These are phyloP conservation scores for Colletotrichum sidae DNA, from an alignment of 2,329 filamentous ascomycete species.

Conservation along the genomic window DNA sequence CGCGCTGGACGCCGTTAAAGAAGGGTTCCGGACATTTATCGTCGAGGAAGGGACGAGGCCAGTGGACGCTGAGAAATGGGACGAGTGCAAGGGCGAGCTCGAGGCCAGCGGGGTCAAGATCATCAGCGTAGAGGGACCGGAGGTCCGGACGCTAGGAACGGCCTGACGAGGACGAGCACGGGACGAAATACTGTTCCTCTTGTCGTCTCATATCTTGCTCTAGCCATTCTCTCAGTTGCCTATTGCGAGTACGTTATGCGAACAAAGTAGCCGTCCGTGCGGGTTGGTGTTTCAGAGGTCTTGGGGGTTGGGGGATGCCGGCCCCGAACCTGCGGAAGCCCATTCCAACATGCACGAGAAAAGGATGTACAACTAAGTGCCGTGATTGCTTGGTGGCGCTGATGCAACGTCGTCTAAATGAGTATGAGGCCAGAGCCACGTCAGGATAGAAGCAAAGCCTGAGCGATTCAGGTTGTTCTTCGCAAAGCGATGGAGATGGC, in stretches of 20 bases:
- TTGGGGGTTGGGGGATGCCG: constrained; percentile 7
- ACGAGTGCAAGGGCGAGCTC: constrained; percentile 64
- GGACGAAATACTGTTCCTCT: constrained; percentile 1
- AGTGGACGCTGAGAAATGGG: constrained; percentile 74
- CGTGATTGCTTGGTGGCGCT: too few relatives aligned
- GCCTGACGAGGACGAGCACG: constrained; percentile 23
- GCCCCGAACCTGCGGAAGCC: not conserved
- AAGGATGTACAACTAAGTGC: too few relatives aligned
- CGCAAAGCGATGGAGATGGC: not conserved
- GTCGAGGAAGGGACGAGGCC: constrained; percentile 82
- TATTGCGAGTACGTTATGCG: constrained; percentile 15
- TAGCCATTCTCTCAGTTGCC: constrained; percentile 15
- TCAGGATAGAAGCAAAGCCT: too few relatives aligned
- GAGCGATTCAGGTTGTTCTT: not conserved
- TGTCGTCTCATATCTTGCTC: constrained; percentile 12
- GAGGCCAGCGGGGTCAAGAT: constrained; percentile 70
- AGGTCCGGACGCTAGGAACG: constrained; percentile 62
- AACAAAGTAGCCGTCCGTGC: constrained; percentile 22
- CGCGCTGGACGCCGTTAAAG: constrained; percentile 79
- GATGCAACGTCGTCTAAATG: too few relatives aligned
- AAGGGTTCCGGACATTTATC: constrained; percentile 82
- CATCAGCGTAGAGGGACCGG: constrained; percentile 66
- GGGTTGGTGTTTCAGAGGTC: constrained; percentile 10
- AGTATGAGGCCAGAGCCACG: too few relatives aligned
- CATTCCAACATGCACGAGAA: too few relatives aligned